These are phyloP conservation scores for Exophiala calicioides DNA, from an alignment of 2,329 filamentous ascomycete species.

Conservation along the genomic window DNA sequence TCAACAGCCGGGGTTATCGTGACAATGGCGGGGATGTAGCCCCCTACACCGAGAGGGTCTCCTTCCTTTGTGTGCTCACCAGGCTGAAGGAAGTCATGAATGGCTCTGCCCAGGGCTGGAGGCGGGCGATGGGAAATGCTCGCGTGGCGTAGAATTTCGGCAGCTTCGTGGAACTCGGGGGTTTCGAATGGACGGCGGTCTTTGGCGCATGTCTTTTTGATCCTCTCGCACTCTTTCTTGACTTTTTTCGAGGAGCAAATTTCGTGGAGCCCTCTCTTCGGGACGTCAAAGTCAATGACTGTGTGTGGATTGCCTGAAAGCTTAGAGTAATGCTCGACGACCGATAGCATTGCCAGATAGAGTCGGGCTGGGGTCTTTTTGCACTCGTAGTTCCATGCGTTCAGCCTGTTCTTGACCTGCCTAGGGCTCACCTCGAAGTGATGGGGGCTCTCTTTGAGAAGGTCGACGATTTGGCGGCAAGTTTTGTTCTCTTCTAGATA, in stretches of 20 bases:
- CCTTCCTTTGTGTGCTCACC: too few relatives aligned
- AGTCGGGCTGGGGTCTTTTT: slow-evolving; percentile 23
- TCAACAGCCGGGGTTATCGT: too few relatives aligned
- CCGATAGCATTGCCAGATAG: slow-evolving; percentile 23
- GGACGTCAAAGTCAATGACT: slow-evolving; percentile 20
- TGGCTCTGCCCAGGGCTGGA: background rate
- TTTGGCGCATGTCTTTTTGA: slow-evolving; percentile 12
- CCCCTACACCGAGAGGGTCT: background rate
- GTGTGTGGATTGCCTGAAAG: background rate
- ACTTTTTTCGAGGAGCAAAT: slow-evolving; percentile 13
- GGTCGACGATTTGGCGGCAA: slow-evolving; percentile 11
- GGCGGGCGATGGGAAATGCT: slow-evolving; percentile 4
- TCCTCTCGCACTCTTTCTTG: slow-evolving; percentile 26
- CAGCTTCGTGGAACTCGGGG: slow-evolving; percentile 9
- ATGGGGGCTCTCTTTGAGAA: slow-evolving; percentile 13
- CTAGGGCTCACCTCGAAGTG: slow-evolving; percentile 18
- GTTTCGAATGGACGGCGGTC: slow-evolving; percentile 3
- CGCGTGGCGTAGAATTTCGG: slow-evolving; percentile 4
- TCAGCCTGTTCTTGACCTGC: slow-evolving; percentile 26
- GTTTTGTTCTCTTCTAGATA: slow-evolving; percentile 24
- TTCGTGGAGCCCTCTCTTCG: slow-evolving; percentile 14
- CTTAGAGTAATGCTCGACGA: too few relatives aligned
- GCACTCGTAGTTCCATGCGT: slow-evolving; percentile 23
- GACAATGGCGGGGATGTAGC: too few relatives aligned
- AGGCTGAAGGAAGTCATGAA: background rate